phyloP scores from a whole-genome alignment of 257 asterid species.

The Solanum clarkiae region DNA sequence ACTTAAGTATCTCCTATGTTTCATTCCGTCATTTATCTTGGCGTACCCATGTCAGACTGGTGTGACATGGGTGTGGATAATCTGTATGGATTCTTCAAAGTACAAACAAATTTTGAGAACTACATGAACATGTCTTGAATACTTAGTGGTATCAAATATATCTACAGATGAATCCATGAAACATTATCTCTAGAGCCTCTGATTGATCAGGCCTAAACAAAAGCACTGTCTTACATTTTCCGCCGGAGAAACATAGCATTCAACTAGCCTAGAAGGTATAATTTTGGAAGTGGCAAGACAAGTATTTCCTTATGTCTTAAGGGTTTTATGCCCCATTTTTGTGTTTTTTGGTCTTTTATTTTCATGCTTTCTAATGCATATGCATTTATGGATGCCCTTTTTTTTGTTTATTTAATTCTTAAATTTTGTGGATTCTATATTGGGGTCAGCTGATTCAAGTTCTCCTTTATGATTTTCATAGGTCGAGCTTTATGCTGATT shows the following conservation, averaged over 20 bases:
- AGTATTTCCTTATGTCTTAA: background rate
- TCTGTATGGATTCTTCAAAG: background rate
- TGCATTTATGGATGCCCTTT: background rate
- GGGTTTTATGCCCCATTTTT: background rate
- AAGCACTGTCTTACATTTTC: background rate
- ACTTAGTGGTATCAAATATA: background rate
- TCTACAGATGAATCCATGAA: background rate
- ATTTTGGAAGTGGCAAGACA: background rate
- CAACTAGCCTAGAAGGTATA: background rate
- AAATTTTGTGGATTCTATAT: background rate
- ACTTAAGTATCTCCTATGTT: background rate
- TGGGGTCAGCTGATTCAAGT: background rate
- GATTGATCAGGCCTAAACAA: background rate
- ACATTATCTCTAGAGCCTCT: background rate
- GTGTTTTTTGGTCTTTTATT: background rate
- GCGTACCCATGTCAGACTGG: background rate
- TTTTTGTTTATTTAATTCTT: background rate
- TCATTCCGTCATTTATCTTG: background rate
- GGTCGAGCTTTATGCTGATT: constrained; percentile 97
- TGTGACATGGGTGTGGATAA: background rate
- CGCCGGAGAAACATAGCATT: background rate
- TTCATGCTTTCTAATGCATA: background rate
- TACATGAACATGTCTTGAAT: background rate
- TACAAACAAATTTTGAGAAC: background rate
- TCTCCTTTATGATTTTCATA: constrained; percentile 15